Evolutionary conservation across 805 yeast genomes (phyloP).

Genomic region (Zygosaccharomyces bailii): DNA sequence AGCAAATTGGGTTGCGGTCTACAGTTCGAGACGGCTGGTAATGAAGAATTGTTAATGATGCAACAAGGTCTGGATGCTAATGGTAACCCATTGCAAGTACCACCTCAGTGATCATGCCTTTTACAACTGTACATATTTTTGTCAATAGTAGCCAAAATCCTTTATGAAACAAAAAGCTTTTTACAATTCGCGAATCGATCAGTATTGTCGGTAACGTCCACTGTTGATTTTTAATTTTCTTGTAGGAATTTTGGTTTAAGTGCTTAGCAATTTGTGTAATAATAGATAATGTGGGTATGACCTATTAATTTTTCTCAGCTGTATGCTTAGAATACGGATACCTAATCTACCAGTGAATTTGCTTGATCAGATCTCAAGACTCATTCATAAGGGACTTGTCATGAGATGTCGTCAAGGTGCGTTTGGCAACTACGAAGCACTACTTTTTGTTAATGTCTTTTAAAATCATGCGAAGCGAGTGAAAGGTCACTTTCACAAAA

Average conservation of each 20-base stretch:
- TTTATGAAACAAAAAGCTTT: not conserved
- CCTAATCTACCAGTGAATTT: no score
- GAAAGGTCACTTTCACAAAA: not conserved
- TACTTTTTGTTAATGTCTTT: no score
- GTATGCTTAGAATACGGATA: no score
- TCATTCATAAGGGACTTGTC: no score
- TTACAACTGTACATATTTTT: slow-evolving; percentile 8
- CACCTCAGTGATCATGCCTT: slow-evolving; percentile 46
- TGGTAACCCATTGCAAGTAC: slow-evolving; percentile 83
- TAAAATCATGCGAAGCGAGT: not conserved
- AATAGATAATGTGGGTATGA: not conserved
- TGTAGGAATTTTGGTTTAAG: no score
- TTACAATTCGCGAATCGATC: no score
- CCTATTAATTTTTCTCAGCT: not conserved
- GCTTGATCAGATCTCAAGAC: no score
- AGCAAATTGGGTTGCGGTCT: slow-evolving; percentile 89
- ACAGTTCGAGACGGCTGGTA: slow-evolving; percentile 93
- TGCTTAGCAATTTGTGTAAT: not conserved
- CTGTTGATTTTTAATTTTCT: no score
- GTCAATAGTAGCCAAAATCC: slow-evolving; percentile 4
- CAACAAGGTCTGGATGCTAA: slow-evolving; percentile 84
- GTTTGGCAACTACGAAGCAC: no score
- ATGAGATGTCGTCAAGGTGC: no score
- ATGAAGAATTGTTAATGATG: slow-evolving; percentile 87
- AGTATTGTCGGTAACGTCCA: no score